Evolutionary conservation across 2,329 filamentous ascomycete species (phyloP).

Genomic region (Macrophomina pseudophaseolina): DNA sequence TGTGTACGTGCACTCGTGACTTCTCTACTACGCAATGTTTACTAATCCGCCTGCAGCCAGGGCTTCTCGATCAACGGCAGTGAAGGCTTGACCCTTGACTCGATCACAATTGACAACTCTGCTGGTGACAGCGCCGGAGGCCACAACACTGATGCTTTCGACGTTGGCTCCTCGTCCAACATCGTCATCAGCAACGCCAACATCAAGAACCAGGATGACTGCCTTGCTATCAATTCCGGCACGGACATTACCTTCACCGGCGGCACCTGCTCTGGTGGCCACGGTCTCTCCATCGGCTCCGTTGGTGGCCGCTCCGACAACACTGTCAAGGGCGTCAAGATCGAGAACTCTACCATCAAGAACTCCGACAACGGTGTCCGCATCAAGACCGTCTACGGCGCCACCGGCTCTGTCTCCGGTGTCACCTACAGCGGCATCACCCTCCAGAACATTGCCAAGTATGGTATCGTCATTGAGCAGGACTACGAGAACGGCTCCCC

Average conservation of each 20-base stretch:
- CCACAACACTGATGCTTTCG: slow-evolving; percentile 59
- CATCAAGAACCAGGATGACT: slow-evolving; percentile 62
- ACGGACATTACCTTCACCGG: slow-evolving; percentile 31
- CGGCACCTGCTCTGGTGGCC: slow-evolving; percentile 51
- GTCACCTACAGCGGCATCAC: slow-evolving; percentile 55
- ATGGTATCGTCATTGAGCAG: slow-evolving; percentile 59
- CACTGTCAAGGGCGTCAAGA: slow-evolving; percentile 55
- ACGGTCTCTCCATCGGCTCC: slow-evolving; percentile 61
- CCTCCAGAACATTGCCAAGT: slow-evolving; percentile 51
- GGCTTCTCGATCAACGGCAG: slow-evolving; percentile 50
- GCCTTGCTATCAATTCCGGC: slow-evolving; percentile 60
- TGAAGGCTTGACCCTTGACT: slow-evolving; percentile 47
- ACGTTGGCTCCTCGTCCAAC: slow-evolving; percentile 52
- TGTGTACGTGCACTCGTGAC: slow-evolving; percentile 34
- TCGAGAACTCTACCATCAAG: slow-evolving; percentile 52
- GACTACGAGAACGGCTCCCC: slow-evolving; percentile 57
- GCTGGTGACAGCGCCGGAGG: slow-evolving; percentile 44
- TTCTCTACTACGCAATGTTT: too few relatives aligned
- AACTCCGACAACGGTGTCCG: slow-evolving; percentile 59
- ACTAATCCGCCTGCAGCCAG: slow-evolving; percentile 35
- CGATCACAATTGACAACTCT: slow-evolving; percentile 59
- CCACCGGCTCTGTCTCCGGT: slow-evolving; percentile 58
- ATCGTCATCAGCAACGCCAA: slow-evolving; percentile 54
- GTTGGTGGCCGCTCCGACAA: slow-evolving; percentile 59
- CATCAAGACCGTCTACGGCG: slow-evolving; percentile 59